Evolutionary conservation across 2,329 filamentous ascomycete genomes (phyloP), one percentile per base, ranked within the genome.

Genomic region (Lithohypha guttulata): DNA sequence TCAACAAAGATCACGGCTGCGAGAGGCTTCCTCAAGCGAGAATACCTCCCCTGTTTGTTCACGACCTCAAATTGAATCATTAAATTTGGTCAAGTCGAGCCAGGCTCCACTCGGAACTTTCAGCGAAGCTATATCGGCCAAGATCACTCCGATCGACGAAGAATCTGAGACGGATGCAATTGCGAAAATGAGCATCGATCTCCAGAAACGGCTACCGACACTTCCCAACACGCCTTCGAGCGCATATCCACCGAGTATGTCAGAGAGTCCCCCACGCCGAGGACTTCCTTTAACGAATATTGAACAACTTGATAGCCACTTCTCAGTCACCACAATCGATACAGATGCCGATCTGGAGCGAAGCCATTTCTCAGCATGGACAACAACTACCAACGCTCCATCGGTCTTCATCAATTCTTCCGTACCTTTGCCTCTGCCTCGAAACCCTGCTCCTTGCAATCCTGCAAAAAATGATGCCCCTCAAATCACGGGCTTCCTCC

Each of bases 151-250:
- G 8, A 39, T 51, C 15, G 45, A 52, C 10, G 30, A 41, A 13
- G 38, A 23, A 20, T 27, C 38, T 6, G 27, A 34, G 14, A 33
- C 38, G 2, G 47, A 52, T 37, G 51, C 52, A 6, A 34, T 44
- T 10, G 57, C 55, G 1, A 53, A 52, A 20, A 55, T 51, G 3
- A 50, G 53, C 6, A 41, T 54, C 2, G 50, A 56, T 39, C 45
- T 54, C 13, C 46, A 46, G 30, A 66, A 67, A 43, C 52, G 63
- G 27, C 54, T 67, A 15, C 64, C 64, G 4, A 64, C 63, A 6
- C 52, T 66, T 14, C 64, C 64, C 6, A 66, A 66, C 44, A 61
- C 61, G 4, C 64, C 63, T 19, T 66, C 63, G 0, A 66, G 63
- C 1, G 62, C 63, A 18, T 53, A 51, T 41, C 49, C 48, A 4